A percentile compares a stretch with the other conserved stretches of the same genome.
phyloP scores from a whole-genome alignment of 768 basidiomycete species.

The Kwoniella botswanensis region DNA sequence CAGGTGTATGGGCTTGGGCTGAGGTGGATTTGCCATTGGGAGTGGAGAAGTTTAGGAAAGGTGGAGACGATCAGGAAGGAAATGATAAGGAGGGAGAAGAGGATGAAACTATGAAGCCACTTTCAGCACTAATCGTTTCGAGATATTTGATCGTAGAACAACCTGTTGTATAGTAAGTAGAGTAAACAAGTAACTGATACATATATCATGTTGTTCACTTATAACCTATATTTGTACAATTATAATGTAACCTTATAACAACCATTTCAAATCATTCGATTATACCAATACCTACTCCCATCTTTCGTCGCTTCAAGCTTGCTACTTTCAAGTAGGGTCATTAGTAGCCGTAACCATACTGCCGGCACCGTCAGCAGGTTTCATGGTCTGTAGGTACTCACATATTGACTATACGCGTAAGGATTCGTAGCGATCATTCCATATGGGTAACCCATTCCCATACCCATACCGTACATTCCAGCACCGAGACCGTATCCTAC shows the following conservation, averaged over 20 bases:
- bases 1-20: slow-evolving; percentile 26
- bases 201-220: neutral
- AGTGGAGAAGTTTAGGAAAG: neutral
- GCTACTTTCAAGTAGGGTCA: neutral
- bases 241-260: slow-evolving; percentile 15
- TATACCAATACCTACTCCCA: too few species aligned
- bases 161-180: neutral
- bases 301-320: neutral
- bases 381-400: neutral
- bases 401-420: slow-evolving; percentile 35
- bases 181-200: neutral
- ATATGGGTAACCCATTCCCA: slow-evolving; percentile 44
- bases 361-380: neutral
- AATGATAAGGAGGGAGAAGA: slow-evolving; percentile 9
- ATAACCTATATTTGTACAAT: slow-evolving; percentile 6
- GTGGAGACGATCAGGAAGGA: neutral
- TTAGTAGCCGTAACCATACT: slow-evolving; percentile 30
- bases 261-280: slow-evolving; percentile 8
- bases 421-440: slow-evolving; percentile 41
- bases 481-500: slow-evolving; percentile 45
- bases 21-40: slow-evolving; percentile 24
- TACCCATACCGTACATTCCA: slow-evolving; percentile 42
- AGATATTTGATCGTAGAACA: slow-evolving; percentile 42
- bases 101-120: neutral
- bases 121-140: slow-evolving; percentile 28